Percentiles rank a stretch among this genome's conserved stretches.
phyloP scores from a whole-genome alignment of 139 green algal species.

The Tetradesmus obliquus region DNA sequence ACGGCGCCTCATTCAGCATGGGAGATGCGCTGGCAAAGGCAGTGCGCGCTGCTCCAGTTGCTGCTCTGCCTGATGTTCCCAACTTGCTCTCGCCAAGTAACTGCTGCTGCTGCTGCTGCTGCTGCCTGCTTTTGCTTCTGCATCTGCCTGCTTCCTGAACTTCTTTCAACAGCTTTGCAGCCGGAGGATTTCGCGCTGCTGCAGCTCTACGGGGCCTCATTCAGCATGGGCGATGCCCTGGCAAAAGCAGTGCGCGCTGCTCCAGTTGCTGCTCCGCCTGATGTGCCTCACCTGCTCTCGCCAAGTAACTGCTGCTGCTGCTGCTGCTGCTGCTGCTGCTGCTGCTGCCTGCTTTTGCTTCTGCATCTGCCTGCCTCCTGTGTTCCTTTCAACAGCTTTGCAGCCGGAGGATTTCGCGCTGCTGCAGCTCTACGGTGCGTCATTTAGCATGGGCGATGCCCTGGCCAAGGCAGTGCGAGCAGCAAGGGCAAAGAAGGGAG shows the following conservation, averaged over 20 bases:
- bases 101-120: too few species aligned
- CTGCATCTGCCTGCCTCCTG: too few species aligned
- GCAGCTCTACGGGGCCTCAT: slow-evolving; percentile 49
- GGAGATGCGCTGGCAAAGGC: slow-evolving; percentile 34
- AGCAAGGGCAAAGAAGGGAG: background rate
- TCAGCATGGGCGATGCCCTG: slow-evolving; percentile 46
- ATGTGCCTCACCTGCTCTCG: too few species aligned
- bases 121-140: too few species aligned
- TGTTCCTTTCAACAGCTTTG: slow-evolving; percentile 61
- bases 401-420: slow-evolving; percentile 81
- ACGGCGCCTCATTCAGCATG: slow-evolving; percentile 40
- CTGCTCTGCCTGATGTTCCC: too few species aligned
- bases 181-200: slow-evolving; percentile 85
- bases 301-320: too few species aligned
- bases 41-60: too few species aligned
- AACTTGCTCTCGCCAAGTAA: too few species aligned
- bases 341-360: too few species aligned
- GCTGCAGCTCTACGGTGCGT: slow-evolving; percentile 60
- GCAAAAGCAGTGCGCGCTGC: background rate
- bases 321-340: too few species aligned
- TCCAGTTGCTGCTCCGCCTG: too few species aligned
- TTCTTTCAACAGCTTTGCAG: slow-evolving; percentile 61
- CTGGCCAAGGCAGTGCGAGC: slow-evolving; percentile 4
- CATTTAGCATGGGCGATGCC: slow-evolving; percentile 42
- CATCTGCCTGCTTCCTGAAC: too few species aligned